Conservation (phyloP, 768 basidiomycete genomes). For the Podaxis sp. region DNA sequence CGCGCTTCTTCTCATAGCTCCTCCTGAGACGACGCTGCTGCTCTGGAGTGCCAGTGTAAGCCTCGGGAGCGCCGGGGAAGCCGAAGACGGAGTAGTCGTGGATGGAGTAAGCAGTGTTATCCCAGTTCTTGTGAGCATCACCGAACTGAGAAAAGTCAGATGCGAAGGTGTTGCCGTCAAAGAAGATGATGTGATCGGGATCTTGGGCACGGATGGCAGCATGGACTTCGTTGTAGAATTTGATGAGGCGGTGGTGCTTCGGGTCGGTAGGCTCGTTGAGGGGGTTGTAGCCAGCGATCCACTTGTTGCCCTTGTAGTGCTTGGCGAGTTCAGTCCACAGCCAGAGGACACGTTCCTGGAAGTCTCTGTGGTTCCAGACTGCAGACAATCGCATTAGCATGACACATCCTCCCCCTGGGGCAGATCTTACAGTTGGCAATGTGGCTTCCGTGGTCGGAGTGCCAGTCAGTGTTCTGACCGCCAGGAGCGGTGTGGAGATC, state of each 20-base stretch:
- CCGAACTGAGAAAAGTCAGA: conserved; percentile 75
- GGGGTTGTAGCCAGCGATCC: conserved; percentile 87
- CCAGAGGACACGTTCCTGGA: conserved; percentile 77
- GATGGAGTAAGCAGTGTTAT: conserved; percentile 75
- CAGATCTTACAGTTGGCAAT: conserved; percentile 52
- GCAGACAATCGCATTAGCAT: background rate
- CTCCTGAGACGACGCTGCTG: conserved; percentile 52
- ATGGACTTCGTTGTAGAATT: conserved; percentile 69
- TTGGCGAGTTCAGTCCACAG: conserved; percentile 76
- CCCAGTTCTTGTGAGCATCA: conserved; percentile 59
- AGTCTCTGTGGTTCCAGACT: conserved; percentile 85
- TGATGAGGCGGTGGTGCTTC: conserved; percentile 59
- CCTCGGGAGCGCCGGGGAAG: conserved; percentile 60
- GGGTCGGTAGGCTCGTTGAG: conserved; percentile 83
- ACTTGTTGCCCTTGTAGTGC: conserved; percentile 75
- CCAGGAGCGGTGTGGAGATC: conserved; percentile 79
- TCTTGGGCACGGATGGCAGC: conserved; percentile 72
- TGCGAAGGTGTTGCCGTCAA: conserved; percentile 85
- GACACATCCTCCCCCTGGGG: background rate
- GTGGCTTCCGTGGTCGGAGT: conserved; percentile 69
- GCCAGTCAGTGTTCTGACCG: conserved; percentile 81
- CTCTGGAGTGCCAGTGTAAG: conserved; percentile 50
- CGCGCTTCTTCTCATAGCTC: conserved; percentile 72
- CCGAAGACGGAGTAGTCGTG: conserved; percentile 79
- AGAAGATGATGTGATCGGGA: conserved; percentile 70